Evolutionary conservation across 371 early-diverging fungal species (phyloP), one percentile per base, ranked within the genome.

Genomic region (Mucor ambiguus): DNA sequence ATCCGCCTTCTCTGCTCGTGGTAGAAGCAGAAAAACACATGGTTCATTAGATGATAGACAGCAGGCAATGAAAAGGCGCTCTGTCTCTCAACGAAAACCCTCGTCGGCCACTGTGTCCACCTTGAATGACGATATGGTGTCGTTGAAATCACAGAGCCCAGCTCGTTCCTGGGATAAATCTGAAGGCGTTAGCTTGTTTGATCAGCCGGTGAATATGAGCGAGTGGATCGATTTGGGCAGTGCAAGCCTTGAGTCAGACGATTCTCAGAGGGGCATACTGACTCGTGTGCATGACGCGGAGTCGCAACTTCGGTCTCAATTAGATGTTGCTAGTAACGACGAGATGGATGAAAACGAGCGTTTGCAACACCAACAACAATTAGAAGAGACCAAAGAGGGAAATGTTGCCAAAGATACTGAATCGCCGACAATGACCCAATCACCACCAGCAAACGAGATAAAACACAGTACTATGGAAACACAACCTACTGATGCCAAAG

Each of bases 191-290:
- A 61, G 63, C 33, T 62, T 82, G 3, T 75, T 73, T 56, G 83
- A 82, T 48, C 73, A 73, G 37, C 83, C 83, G 5, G 83, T 82
- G 14, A 80, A 76, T 58, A 71, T 82, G 69, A 76, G 83, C 61
- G 83, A 82, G 66, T 78, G 76, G 73, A 76, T 82, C 22, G 83
- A 82, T 70, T 67, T 82, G 16, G 83, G 83, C 14, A 75, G 67
- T 52, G 75, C 72, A 2, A 76, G 75, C 46, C 60, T 78, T 14
- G 78, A 74, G 24, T 70, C 76, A 16, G 64, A 66, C 44, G 71
- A 74, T 43, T 75, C 79, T 35, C 76, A 78, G 52, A 73, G 74
- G 49, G 78, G 78, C 10, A 82, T 83, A 16, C 59, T 82, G 44
- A 72, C 75, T 29, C 76, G 72, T 57, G 75, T 76, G 52, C 76